Base-by-base conservation (phyloP, 1,284 basidiomycete species). In the Microbotryum violaceum region DNA sequence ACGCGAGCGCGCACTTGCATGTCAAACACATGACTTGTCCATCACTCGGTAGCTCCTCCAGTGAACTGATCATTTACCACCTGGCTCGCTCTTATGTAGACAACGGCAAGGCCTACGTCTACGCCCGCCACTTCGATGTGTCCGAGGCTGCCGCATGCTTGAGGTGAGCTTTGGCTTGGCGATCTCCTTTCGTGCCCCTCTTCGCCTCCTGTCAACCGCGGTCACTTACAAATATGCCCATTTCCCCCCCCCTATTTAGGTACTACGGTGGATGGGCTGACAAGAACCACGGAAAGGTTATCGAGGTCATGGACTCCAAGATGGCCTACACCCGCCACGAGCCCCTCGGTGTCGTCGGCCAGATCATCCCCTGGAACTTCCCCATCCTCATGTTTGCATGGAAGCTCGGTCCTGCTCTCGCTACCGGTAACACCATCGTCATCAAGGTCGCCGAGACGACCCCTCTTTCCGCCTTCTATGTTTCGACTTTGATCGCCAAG, bases 341-440 rank as follows among this genome's bases (percentile, higher is more conserved):
- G 77, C 92, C 94, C 20, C 86, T 96, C 70, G 94, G 93, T 70
- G 91, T 97, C 62, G 91, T 87, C 71, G 90, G 87, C 10, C 73
- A 73, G 61, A 91, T 92, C 75, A 89, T 91, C 70, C 87, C 65
- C 48, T 66, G 64, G 72, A 92, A 93, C 77, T 93, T 91, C 75
- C 91, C 90, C 18, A 87, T 94, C 74, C 83, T 83, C 70, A 92
- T 93, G 89, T 89, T 88, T 25, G 71, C 71, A 49, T 90, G 88
- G 89, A 91, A 91, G 78, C 74, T 92, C 67, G 88, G 82, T 6
- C 88, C 89, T 14, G 89, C 91, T 18, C 82, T 93, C 57, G 90
- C 90, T 4, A 84, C 85, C 1, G 91, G 91, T 62, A 90, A 89
- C 80, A 77, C 82, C 31, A 80, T 94, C 71, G 81, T 94, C 67